phyloP scores from a whole-genome alignment of 2,329 filamentous ascomycete genomes.

The Furcasterigmium furcatum region DNA sequence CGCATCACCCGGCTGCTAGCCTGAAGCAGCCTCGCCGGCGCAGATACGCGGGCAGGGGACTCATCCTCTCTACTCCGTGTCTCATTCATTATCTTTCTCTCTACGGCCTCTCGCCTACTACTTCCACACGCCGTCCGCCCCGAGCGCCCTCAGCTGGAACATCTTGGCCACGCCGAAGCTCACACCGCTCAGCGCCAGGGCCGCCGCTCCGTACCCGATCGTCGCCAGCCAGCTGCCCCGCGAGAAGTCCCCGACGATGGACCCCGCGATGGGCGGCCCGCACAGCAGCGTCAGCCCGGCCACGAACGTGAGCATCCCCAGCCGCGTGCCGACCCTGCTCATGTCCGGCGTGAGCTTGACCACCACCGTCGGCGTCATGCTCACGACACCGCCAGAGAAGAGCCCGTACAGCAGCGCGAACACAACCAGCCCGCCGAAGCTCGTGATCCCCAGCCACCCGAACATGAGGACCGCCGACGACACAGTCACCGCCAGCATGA shows the following conservation, averaged over 20 bases:
- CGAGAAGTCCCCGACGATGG: slow-evolving; percentile 10
- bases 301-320: slow-evolving; percentile 28
- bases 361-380: slow-evolving; percentile 36
- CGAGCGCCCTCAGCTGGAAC: not conserved
- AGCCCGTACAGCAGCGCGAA: slow-evolving; percentile 42
- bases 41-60: too few species aligned
- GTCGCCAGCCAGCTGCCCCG: slow-evolving; percentile 22
- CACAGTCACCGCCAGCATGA: slow-evolving; percentile 27
- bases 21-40: too few species aligned
- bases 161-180: not conserved
- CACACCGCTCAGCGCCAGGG: slow-evolving; percentile 15
- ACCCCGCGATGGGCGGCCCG: slow-evolving; percentile 39
- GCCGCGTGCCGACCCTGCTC: slow-evolving; percentile 26
- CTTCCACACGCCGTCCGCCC: not conserved
- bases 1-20: too few species aligned
- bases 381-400: slow-evolving; percentile 40
- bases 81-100: not conserved
- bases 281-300: slow-evolving; percentile 45
- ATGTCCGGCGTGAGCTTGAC: slow-evolving; percentile 31
- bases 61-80: too few species aligned
- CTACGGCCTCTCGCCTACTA: not conserved
- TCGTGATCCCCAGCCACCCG: slow-evolving; percentile 32
- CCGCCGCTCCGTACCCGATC: slow-evolving; percentile 24
- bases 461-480: slow-evolving; percentile 31
- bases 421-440: slow-evolving; percentile 30